Percentiles rank a stretch among this genome's conserved stretches.
phyloP scores from a whole-genome alignment of 1,284 basidiomycete species.

The Boletus subluridellus region DNA sequence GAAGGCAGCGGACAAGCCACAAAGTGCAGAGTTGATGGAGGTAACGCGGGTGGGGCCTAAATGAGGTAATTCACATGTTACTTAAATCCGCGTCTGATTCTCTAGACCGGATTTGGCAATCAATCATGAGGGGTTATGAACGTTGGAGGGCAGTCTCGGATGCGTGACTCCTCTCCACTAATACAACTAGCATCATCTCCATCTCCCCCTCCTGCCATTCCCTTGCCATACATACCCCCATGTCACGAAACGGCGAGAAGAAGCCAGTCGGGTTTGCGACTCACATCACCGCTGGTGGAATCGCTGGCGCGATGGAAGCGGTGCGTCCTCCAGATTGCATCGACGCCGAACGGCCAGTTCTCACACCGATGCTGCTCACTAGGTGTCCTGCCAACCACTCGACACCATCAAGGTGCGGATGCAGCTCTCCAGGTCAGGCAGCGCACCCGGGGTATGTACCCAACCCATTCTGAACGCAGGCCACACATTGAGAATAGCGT shows the following conservation, averaged over 20 bases:
- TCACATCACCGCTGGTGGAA: constrained; percentile 88
- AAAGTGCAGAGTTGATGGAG: constrained; percentile 1
- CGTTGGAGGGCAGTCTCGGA: background rate
- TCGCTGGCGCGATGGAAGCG: constrained; percentile 89
- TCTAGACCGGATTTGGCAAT: background rate
- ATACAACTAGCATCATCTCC: background rate
- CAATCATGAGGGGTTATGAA: constrained; percentile 21
- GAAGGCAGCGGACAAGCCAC: background rate
- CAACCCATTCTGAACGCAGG: constrained; percentile 60
- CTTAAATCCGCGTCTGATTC: constrained; percentile 11
- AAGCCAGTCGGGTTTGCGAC: constrained; percentile 81
- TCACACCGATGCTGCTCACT: background rate
- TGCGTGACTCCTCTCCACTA: background rate
- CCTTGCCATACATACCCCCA: constrained; percentile 25
- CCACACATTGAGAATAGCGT: constrained; percentile 15
- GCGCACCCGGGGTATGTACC: constrained; percentile 69
- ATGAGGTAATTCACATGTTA: constrained; percentile 32
- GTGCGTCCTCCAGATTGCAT: constrained; percentile 43
- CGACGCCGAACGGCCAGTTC: background rate
- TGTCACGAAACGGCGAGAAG: constrained; percentile 61
- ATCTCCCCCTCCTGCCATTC: background rate
- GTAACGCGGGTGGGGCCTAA: constrained; percentile 19
- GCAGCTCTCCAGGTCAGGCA: constrained; percentile 86
- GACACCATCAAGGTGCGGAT: constrained; percentile 99
- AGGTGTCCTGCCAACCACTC: constrained; percentile 80